Evolutionary conservation across 2,329 filamentous ascomycete genomes (phyloP).

Genomic region (Periconia digitata): DNA sequence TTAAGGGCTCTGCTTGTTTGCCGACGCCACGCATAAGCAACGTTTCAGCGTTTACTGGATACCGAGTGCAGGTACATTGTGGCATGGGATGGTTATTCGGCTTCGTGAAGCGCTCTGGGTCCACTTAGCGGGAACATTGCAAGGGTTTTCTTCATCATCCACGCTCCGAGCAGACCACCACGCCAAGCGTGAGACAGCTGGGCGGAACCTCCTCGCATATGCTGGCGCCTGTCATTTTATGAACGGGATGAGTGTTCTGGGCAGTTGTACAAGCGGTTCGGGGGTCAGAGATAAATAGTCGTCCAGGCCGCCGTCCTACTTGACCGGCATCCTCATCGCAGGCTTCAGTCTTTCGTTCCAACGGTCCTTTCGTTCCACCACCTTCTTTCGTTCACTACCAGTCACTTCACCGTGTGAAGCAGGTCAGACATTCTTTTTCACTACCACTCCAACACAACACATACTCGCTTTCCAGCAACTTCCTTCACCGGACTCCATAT

Average conservation of each 20-base stretch:
- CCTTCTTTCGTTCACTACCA: constrained; percentile 27
- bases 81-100: background rate
- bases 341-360: constrained; percentile 25
- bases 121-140: background rate
- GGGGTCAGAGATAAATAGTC: constrained; percentile 23
- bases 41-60: background rate
- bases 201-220: background rate
- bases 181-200: constrained; percentile 1
- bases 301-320: constrained; percentile 7
- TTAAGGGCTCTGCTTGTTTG: constrained; percentile 2
- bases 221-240: background rate
- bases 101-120: constrained; percentile 3
- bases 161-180: background rate
- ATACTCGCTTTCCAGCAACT: constrained; percentile 14
- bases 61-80: background rate
- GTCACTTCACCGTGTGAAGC: constrained; percentile 38
- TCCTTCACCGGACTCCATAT: constrained; percentile 19
- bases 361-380: constrained; percentile 24
- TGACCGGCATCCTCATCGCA: constrained; percentile 20
- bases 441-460: constrained; percentile 5
- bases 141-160: background rate
- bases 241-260: constrained; percentile 4
- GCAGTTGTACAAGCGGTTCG: constrained; percentile 3
- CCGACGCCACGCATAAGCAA: background rate
- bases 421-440: constrained; percentile 35